Percentiles rank a stretch among this genome's conserved stretches.
These are phyloP conservation scores for Canavalia gladiata DNA, from an alignment of 306 rosid genomes.

Conservation along the genomic window DNA sequence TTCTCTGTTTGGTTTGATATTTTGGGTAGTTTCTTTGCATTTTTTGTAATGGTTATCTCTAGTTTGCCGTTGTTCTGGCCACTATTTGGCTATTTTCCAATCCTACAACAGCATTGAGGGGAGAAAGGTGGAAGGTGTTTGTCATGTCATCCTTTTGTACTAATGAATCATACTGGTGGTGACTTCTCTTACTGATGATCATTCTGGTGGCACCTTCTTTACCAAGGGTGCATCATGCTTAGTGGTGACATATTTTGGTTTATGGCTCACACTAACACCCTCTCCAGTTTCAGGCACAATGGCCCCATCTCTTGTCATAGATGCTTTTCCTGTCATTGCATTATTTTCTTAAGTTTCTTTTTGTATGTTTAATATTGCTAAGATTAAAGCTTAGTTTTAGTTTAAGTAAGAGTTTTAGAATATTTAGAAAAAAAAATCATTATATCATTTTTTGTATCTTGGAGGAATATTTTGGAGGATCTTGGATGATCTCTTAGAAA, in stretches of 20 bases:
- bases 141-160: not conserved
- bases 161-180: not conserved
- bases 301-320: not conserved
- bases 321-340: not conserved
- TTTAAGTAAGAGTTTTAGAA: not conserved
- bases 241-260: not conserved
- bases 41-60: not conserved
- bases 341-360: not conserved
- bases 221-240: not conserved
- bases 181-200: not conserved
- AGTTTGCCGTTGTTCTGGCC: not conserved
- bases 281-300: no score
- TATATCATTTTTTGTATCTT: not conserved
- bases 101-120: not conserved
- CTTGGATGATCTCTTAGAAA: not conserved
- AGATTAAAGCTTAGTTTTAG: not conserved
- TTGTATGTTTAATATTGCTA: not conserved
- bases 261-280: not conserved
- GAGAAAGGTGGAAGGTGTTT: not conserved
- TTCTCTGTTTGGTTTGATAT: not conserved
- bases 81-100: not conserved
- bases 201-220: not conserved
- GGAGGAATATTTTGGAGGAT: not conserved
- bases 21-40: not conserved
- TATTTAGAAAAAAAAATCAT: constrained; percentile 17